Evolutionary conservation across 2,329 filamentous ascomycete species (phyloP), one percentile per base, ranked within the genome.

Genomic region (Colletotrichum orchidophilum): DNA sequence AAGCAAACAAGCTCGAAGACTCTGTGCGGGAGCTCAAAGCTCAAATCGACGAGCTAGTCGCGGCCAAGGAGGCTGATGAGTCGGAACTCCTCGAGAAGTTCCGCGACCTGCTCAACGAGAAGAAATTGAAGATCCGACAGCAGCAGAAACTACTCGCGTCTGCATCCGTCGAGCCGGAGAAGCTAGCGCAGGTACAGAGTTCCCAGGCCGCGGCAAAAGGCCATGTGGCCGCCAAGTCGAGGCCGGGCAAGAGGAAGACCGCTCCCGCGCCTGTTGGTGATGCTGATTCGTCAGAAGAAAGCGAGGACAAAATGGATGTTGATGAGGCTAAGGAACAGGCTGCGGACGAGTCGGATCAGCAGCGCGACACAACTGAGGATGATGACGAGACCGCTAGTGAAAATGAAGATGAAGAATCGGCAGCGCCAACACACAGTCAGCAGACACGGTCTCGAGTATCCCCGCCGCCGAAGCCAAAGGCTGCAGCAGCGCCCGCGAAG

Each of bases 121-220:
- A 96, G 83, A 95, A 95, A 80, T 83, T 91, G 63, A 95, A 93
- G 81, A 95, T 95, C 60, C 83, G 93, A 53, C 88, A 94, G 75
- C 92, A 94, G 80, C 90, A 93, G 75, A 86, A 88, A 49, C 80
- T 93, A 24, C 80, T 94, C 27, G 79, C 82, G 3, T 74, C 82
- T 2, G 84, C 84, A 3, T 85, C 86, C 63, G 78, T 85, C 42
- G 82, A 84, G 33, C 76, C 79, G 15, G 76, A 78, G 55, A 63
- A 59, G 39, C 66, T 33, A 24, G 70, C 71, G 50, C 62, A 70
- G 59, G 63, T 74, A n/a, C 75, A 75, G 55, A 66, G 63, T 46
- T 80, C 79, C 29, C 75, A 79, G 46, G 52, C 46, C 53, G 59
- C 66, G 62, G 61, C 39, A 74, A 73, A 60, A 75, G 73, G 66